Conservation (phyloP, 306 rosid genomes). For the Malus sieversii region DNA sequence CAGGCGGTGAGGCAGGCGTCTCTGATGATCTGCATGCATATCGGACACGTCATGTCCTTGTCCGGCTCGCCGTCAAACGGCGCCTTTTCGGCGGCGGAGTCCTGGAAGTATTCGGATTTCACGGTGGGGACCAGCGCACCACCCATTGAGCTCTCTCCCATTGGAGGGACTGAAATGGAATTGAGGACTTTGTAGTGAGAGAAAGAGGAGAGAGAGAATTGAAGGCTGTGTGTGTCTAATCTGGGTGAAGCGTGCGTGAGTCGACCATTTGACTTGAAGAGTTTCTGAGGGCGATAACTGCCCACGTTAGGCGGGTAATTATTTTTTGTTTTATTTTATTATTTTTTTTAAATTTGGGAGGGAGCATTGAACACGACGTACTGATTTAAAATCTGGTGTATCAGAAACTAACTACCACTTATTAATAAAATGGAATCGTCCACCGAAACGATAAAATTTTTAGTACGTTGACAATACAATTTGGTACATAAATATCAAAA, state of each 20-base stretch:
- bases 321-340: neutral
- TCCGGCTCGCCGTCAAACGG: conserved; percentile 14
- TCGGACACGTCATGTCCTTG: conserved; percentile 65
- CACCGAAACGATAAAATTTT: too few species aligned
- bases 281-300: conserved; percentile 26
- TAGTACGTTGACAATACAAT: fast-evolving
- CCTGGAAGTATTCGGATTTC: conserved; percentile 8
- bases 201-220: neutral
- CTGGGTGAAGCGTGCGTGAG: too few species aligned
- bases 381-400: neutral
- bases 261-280: neutral
- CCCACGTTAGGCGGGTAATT: conserved; percentile 27
- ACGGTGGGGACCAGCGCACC: conserved; percentile 11
- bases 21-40: conserved; percentile 78
- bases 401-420: neutral
- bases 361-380: neutral
- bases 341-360: neutral
- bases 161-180: neutral
- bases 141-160: conserved; percentile 12
- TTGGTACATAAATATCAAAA: too few species aligned
- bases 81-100: neutral
- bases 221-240: neutral
- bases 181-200: neutral
- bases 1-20: conserved; percentile 71
- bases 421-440: neutral